Evolutionary conservation across 2,329 filamentous ascomycete genomes (phyloP).

Genomic region (Ophiocordyceps camponoti-saundersi): DNA sequence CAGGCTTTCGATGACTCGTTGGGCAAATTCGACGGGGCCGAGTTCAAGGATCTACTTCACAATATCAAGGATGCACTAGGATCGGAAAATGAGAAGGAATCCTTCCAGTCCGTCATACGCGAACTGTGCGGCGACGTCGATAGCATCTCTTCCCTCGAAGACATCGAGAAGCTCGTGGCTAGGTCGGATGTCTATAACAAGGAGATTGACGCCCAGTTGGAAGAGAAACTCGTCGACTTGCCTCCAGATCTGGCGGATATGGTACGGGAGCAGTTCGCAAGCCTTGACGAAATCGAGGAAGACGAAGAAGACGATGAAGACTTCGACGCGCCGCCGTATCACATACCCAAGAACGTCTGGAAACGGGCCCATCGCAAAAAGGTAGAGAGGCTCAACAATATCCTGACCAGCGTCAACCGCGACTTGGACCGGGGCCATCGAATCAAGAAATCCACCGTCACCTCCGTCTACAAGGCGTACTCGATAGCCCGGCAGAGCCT

Average conservation of each 20-base stretch:
- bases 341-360: constrained; percentile 19
- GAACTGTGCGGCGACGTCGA: constrained; percentile 14
- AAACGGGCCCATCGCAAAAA: constrained; percentile 20
- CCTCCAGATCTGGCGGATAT: constrained; percentile 16
- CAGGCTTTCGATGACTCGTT: constrained; percentile 24
- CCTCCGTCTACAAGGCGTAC: constrained; percentile 31
- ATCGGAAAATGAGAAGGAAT: constrained; percentile 14
- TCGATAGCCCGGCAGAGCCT: constrained; percentile 26
- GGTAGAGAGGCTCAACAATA: constrained; percentile 17
- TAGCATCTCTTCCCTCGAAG: constrained; percentile 13
- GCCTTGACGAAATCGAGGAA: constrained; percentile 4
- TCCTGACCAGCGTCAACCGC: constrained; percentile 11
- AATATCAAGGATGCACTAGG: constrained; percentile 20
- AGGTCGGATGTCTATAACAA: constrained; percentile 17
- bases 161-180: constrained; percentile 17
- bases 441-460: constrained; percentile 17
- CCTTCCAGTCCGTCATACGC: constrained; percentile 17
- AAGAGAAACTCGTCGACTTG: constrained; percentile 12
- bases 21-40: constrained; percentile 16
- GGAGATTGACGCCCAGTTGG: constrained; percentile 17
- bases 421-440: constrained; percentile 10
- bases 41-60: constrained; percentile 17
- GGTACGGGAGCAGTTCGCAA: constrained; percentile 11
- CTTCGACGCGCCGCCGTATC: not conserved
- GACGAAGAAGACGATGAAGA: constrained; percentile 9